phyloP scores from a whole-genome alignment of 2,329 filamentous ascomycete species.

The Pestalotiopsis sp. region DNA sequence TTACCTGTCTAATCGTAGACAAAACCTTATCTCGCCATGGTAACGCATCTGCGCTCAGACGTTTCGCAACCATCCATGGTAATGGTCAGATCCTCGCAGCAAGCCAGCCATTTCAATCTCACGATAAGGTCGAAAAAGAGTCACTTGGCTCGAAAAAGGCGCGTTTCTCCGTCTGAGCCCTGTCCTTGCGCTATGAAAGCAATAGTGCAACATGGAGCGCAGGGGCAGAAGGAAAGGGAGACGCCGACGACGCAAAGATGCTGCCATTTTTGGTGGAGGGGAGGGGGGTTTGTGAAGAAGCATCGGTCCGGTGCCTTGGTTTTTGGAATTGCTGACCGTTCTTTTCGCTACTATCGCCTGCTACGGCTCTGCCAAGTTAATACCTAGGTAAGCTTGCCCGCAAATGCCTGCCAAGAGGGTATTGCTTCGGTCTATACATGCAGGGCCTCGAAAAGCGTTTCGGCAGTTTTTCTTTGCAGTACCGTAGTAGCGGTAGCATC shows the following conservation, averaged over 20 bases:
- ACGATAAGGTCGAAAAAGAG: background rate
- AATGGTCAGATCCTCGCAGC: background rate
- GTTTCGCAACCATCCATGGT: background rate
- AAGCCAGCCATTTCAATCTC: background rate
- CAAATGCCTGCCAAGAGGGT: background rate
- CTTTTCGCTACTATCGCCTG: background rate
- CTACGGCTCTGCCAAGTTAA: background rate
- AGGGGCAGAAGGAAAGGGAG: background rate
- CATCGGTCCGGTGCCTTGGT: background rate
- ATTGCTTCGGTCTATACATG: background rate
- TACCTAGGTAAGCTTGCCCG: background rate
- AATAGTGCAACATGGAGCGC: background rate
- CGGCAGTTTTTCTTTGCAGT: background rate
- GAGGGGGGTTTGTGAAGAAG: background rate
- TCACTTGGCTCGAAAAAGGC: background rate
- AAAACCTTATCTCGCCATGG: background rate
- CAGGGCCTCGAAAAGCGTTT: background rate
- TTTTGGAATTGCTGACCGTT: background rate
- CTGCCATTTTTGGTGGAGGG: background rate
- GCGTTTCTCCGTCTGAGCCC: background rate
- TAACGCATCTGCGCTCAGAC: background rate
- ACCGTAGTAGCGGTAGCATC: background rate
- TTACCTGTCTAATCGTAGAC: background rate
- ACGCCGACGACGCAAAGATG: background rate
- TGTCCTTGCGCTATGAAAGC: background rate